phyloP scores from a whole-genome alignment of 371 early-diverging fungal species.

The Syncephalastrum sp. region DNA sequence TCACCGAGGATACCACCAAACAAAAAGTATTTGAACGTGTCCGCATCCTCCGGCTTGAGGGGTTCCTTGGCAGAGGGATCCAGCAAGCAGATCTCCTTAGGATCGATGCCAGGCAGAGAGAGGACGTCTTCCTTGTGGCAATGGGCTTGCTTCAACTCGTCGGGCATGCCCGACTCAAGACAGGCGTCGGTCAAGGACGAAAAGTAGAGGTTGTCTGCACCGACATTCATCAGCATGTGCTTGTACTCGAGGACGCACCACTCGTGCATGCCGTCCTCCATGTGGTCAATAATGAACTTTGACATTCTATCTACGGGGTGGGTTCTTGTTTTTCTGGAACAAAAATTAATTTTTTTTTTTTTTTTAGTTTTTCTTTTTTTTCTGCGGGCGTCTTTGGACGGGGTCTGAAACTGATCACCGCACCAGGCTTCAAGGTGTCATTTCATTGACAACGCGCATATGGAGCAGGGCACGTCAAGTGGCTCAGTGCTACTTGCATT shows the following conservation, averaged over 20 bases:
- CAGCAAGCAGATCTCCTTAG: slow-evolving; percentile 68
- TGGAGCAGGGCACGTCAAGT: no score
- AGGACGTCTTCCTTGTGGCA: slow-evolving; percentile 60
- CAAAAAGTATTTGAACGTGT: slow-evolving; percentile 68
- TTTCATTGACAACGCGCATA: no score
- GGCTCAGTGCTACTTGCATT: no score
- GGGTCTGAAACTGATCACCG: no score
- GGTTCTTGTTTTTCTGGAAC: no score
- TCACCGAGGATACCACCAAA: slow-evolving; percentile 84
- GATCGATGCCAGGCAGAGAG: slow-evolving; percentile 55
- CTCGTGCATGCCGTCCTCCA: slow-evolving; percentile 76
- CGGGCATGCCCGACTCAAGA: slow-evolving; percentile 49
- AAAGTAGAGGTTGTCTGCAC: slow-evolving; percentile 59
- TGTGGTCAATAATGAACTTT: slow-evolving; percentile 73
- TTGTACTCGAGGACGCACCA: slow-evolving; percentile 77
- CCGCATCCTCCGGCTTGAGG: slow-evolving; percentile 69
- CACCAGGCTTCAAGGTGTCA: no score
- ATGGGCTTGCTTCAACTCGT: slow-evolving; percentile 53
- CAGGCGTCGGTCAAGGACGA: slow-evolving; percentile 56
- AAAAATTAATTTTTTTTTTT: no score
- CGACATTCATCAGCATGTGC: slow-evolving; percentile 67
- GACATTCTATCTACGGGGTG: slow-evolving; percentile 2
- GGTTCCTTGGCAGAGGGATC: slow-evolving; percentile 65
- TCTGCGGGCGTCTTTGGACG: no score
- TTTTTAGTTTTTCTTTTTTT: no score